Conservation (phyloP, 1,284 basidiomycete genomes). For the Pseudozyma thailandica region DNA sequence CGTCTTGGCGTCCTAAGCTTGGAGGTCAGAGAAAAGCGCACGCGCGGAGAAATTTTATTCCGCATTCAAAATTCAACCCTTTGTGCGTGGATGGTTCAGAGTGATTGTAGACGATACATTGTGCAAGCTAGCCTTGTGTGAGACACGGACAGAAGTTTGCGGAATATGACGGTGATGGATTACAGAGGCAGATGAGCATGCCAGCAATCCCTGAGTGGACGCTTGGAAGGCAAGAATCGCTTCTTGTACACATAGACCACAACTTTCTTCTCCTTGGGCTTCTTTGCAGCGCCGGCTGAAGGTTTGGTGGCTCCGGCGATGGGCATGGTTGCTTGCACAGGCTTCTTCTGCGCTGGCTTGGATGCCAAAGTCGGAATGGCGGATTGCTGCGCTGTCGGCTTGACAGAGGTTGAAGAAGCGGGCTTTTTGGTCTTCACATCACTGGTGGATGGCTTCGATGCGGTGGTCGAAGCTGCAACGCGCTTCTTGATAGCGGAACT, state of each 20-base stretch:
- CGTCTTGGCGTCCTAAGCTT: too few species aligned
- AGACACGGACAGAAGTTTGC: background rate
- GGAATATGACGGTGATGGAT: background rate
- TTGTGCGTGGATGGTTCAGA: too few species aligned
- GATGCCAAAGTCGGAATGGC: too few species aligned
- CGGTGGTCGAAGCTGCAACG: too few species aligned
- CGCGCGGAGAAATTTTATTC: too few species aligned
- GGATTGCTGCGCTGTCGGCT: too few species aligned
- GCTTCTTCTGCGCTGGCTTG: background rate
- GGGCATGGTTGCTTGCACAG: background rate
- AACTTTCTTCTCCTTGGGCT: slow-evolving; percentile 10
- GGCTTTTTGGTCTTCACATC: background rate
- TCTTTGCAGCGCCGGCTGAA: background rate
- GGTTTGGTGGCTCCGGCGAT: background rate
- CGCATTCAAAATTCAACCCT: too few species aligned
- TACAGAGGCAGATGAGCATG: background rate
- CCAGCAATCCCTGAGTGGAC: slow-evolving; percentile 31
- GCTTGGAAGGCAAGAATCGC: slow-evolving; percentile 13
- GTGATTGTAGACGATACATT: too few species aligned
- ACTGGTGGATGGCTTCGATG: background rate
- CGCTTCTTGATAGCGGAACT: too few species aligned
- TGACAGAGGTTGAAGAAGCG: background rate
- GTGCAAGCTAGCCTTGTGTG: background rate
- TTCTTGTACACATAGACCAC: slow-evolving; percentile 25
- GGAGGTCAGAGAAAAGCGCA: too few species aligned